Evolutionary conservation across 2,329 filamentous ascomycete genomes (phyloP).

Genomic region (Phoma sp.): DNA sequence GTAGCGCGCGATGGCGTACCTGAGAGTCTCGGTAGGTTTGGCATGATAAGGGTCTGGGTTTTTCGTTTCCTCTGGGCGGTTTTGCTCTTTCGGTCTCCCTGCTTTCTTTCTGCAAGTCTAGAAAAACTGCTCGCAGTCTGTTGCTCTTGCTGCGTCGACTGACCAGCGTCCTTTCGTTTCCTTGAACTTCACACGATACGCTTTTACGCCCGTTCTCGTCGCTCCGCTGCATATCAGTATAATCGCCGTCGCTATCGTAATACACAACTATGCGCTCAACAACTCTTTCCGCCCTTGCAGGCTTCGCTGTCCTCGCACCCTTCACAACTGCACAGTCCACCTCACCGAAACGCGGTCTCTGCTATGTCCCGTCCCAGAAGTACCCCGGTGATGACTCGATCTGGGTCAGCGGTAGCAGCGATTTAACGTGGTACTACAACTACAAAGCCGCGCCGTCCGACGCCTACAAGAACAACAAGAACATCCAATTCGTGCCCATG

Average conservation of each 20-base stretch:
- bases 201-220: not conserved
- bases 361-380: conserved; percentile 67
- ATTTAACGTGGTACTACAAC: conserved; percentile 87
- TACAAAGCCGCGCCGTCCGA: conserved; percentile 67
- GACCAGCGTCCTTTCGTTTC: conserved; percentile 16
- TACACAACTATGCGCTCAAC: conserved; percentile 7
- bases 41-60: conserved; percentile 14
- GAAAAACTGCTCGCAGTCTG: not conserved
- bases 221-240: not conserved
- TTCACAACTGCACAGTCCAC: conserved; percentile 36
- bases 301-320: conserved; percentile 6
- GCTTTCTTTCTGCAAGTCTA: not conserved
- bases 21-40: conserved; percentile 2
- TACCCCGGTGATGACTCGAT: conserved; percentile 69
- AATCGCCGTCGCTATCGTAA: not conserved
- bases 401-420: conserved; percentile 64
- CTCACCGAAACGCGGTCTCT: conserved; percentile 74
- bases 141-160: conserved; percentile 15
- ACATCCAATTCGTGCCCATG: conserved; percentile 81
- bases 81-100: conserved; percentile 2
- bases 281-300: conserved; percentile 11
- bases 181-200: not conserved
- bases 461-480: conserved; percentile 51
- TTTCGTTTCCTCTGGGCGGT: not conserved
- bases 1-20: conserved; percentile 19